Evolutionary conservation across 192 early-diverging fungal species (phyloP).

Genomic region (Spizellomyces punctatus): DNA sequence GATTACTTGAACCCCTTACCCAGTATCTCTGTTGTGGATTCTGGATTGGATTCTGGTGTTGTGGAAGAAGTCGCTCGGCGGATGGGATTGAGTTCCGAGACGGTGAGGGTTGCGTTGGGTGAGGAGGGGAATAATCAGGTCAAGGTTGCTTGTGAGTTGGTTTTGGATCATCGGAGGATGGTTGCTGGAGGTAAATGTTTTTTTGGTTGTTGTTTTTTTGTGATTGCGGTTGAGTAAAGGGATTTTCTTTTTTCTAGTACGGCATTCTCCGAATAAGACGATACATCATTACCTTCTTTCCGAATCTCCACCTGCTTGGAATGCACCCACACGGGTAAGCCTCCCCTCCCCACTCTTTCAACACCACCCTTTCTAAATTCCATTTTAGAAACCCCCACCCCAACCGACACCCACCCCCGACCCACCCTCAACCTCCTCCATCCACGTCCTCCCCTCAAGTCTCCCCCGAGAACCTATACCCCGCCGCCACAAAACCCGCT

Average conservation of each 20-base stretch:
- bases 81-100: slow-evolving; percentile 70
- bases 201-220: slow-evolving; percentile 23
- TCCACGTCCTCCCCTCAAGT: slow-evolving; percentile 54
- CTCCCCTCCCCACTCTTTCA: too few relatives aligned
- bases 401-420: slow-evolving; percentile 25
- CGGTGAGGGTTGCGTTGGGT: slow-evolving; percentile 75
- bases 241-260: slow-evolving; percentile 18
- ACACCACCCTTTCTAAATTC: too few relatives aligned
- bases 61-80: slow-evolving; percentile 80
- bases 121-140: slow-evolving; percentile 90
- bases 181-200: slow-evolving; percentile 51
- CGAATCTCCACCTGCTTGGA: slow-evolving; percentile 75
- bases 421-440: slow-evolving; percentile 36
- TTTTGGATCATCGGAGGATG: slow-evolving; percentile 76
- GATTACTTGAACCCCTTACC: slow-evolving; percentile 88
- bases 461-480: slow-evolving; percentile 48
- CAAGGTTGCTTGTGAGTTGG: slow-evolving; percentile 95
- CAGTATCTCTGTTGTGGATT: slow-evolving; percentile 46
- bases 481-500: slow-evolving; percentile 52
- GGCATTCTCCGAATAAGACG: slow-evolving; percentile 54
- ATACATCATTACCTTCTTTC: slow-evolving; percentile 64
- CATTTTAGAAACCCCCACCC: neutral
- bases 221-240: slow-evolving; percentile 24
- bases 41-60: slow-evolving; percentile 81
- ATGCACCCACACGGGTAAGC: slow-evolving; percentile 43